Base-by-base conservation (phyloP, 1,284 basidiomycete species). In the Ceratobasidium sp. region DNA sequence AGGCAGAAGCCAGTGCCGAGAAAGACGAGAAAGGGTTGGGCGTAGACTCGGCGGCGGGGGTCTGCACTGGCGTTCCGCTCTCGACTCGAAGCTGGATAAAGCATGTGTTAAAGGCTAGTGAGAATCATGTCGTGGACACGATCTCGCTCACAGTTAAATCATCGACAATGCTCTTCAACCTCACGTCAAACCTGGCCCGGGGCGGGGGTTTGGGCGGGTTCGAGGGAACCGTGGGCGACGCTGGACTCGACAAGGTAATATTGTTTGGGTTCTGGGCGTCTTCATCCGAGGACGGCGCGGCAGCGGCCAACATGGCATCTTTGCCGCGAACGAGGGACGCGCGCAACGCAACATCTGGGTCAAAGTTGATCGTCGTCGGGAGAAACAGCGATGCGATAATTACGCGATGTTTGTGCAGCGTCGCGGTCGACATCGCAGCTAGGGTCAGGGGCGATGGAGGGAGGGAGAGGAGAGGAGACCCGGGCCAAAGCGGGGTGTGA, bases 371-470 rank as follows among this genome's bases (percentile, higher is more conserved):
- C 42, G 90, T 91, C 73, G 85, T 86, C 42, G 91, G 91, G 58
- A 92, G 86, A 77, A 92, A 92, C 71, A 92, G 86, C 23, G 89
- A 88, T 14, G 91, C 91, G 78, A 92, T 88, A 78, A 92, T 82
- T 67, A 90, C 83, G 40, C 91, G 83, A 78, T 90, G 88, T 79
- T 87, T 86, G 18, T 69, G 63, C 42, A 77, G 72, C 18, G 75
- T 25, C 38, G 63, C 63, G 51, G 63, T 30, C 63, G 63, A 67
- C 63, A 67, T 67, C 33, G 63, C 40, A 38, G 30, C 12, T 8
- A 30, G 28, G 14, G 30, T 23, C 9, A 44, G 7, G 14, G 23
- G 21, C 2, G 25, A 8, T 33, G 51, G n/a, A n/a, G n/a, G 36
- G 38, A 33, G 30, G 28, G 48, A 33, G 46, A 9, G 46, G 46